Evolutionary conservation across 225 moss, liverwort and hornwort genomes (phyloP).

Genomic region (Physcomitrellopsis africana): DNA sequence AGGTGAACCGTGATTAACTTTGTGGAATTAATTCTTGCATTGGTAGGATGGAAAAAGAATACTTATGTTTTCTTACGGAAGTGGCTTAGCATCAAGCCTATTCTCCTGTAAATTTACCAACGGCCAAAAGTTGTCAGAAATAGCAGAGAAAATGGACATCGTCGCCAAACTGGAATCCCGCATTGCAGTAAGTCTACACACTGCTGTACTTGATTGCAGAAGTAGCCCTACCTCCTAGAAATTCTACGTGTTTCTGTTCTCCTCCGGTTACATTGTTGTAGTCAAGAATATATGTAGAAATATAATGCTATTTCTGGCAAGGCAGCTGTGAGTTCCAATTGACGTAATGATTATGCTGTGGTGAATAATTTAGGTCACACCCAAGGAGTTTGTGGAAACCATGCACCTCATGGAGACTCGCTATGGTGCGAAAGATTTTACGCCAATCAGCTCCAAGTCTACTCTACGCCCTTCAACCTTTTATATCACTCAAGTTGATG

Average conservation of each 20-base stretch:
- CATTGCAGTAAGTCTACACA: slow-evolving; percentile 48
- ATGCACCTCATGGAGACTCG: slow-evolving; percentile 88
- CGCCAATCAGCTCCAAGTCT: slow-evolving; percentile 47
- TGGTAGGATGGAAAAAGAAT: slow-evolving; percentile 71
- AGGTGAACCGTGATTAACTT: neutral
- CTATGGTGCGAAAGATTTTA: slow-evolving; percentile 84
- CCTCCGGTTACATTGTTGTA: neutral
- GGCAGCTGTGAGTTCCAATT: neutral
- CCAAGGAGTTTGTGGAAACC: slow-evolving; percentile 67
- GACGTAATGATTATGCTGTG: neutral
- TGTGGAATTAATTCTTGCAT: slow-evolving; percentile 4
- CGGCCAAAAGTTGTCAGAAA: slow-evolving; percentile 50
- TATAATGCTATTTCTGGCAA: neutral
- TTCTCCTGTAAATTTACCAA: slow-evolving; percentile 67
- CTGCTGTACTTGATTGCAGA: slow-evolving; percentile 11
- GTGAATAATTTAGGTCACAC: slow-evolving; percentile 52
- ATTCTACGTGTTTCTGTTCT: neutral
- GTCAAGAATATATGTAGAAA: neutral
- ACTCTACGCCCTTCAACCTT: slow-evolving; percentile 61
- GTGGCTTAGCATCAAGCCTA: slow-evolving; percentile 81
- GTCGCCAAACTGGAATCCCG: slow-evolving; percentile 62
- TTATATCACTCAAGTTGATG: slow-evolving; percentile 66
- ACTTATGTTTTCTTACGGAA: slow-evolving; percentile 86
- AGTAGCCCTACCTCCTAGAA: neutral
- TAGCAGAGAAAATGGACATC: slow-evolving; percentile 67